Percentiles rank a stretch among this genome's conserved stretches.
Evolutionary conservation across 1,139 yeast species (phyloP).

Genomic region (Yamadazyma aaseri): DNA sequence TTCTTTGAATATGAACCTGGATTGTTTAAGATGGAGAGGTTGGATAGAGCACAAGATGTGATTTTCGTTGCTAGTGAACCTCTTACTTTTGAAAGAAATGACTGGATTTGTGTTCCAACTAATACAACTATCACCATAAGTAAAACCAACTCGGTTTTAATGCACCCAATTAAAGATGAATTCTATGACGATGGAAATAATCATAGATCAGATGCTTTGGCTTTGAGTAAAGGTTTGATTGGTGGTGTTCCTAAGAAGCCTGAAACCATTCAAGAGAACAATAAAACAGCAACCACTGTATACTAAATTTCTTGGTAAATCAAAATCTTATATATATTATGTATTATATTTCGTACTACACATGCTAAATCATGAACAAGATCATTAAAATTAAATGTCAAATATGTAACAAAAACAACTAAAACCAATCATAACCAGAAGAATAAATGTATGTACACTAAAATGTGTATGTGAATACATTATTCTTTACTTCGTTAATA

Average conservation of each 20-base stretch:
- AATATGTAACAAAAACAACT: conserved; percentile 1
- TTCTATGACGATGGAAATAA: conserved; percentile 65
- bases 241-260: conserved; percentile 51
- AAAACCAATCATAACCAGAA: neutral
- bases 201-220: conserved; percentile 75
- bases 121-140: conserved; percentile 83
- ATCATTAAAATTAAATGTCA: conserved; percentile 8
- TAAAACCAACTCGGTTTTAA: conserved; percentile 72
- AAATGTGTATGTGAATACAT: too few species aligned
- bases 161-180: conserved; percentile 91
- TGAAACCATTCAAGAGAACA: conserved; percentile 3
- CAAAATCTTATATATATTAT: too few species aligned
- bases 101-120: conserved; percentile 97
- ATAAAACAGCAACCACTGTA: neutral
- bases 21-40: conserved; percentile 88
- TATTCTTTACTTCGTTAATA: too few species aligned
- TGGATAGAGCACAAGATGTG: conserved; percentile 89
- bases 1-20: conserved; percentile 90
- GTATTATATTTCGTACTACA: conserved; percentile 1
- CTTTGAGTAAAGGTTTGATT: conserved; percentile 88
- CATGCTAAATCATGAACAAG: conserved; percentile 10
- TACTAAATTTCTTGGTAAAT: too few species aligned
- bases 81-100: conserved; percentile 90
- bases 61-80: conserved; percentile 98
- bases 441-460: neutral